Evolutionary conservation across 768 basidiomycete species (phyloP).

Genomic region (Tephrocybe sp.): DNA sequence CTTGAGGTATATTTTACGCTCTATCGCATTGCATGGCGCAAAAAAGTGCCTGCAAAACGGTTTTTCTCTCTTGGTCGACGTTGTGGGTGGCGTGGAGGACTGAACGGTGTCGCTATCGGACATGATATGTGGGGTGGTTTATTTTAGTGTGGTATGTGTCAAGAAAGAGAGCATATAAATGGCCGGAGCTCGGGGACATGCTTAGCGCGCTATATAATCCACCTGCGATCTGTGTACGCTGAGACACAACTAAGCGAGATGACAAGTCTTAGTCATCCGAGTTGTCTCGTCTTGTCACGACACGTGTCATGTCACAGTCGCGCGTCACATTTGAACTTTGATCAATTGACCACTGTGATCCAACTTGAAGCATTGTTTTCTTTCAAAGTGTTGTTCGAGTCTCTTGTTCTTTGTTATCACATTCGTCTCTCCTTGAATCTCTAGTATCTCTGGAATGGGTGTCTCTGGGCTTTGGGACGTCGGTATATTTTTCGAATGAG

Average conservation of each 20-base stretch:
- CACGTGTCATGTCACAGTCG: too few relatives aligned
- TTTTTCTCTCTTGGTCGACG: neutral
- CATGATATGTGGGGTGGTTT: neutral
- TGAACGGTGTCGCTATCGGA: neutral
- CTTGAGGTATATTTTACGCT: conserved; percentile 18
- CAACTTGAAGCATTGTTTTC: too few relatives aligned
- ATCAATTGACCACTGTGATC: neutral
- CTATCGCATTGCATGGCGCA: conserved; percentile 1
- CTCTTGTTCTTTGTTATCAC: too few relatives aligned
- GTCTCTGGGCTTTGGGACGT: conserved; percentile 39
- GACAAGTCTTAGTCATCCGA: too few relatives aligned
- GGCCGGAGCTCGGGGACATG: too few relatives aligned
- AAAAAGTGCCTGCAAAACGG: conserved; percentile 14
- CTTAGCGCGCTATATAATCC: too few relatives aligned
- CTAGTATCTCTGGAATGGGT: conserved; percentile 24
- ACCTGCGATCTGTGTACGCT: too few relatives aligned
- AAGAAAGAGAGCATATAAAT: too few relatives aligned
- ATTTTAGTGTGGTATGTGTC: too few relatives aligned
- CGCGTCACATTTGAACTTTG: conserved; percentile 8
- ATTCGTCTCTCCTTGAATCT: neutral
- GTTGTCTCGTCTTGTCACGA: too few relatives aligned
- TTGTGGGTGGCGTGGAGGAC: conserved; percentile 14
- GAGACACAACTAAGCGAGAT: too few relatives aligned
- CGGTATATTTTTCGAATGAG: neutral
- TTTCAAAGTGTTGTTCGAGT: too few relatives aligned